Conservation (phyloP, 2,329 filamentous ascomycete species). For the Xylariaceae sp. region DNA sequence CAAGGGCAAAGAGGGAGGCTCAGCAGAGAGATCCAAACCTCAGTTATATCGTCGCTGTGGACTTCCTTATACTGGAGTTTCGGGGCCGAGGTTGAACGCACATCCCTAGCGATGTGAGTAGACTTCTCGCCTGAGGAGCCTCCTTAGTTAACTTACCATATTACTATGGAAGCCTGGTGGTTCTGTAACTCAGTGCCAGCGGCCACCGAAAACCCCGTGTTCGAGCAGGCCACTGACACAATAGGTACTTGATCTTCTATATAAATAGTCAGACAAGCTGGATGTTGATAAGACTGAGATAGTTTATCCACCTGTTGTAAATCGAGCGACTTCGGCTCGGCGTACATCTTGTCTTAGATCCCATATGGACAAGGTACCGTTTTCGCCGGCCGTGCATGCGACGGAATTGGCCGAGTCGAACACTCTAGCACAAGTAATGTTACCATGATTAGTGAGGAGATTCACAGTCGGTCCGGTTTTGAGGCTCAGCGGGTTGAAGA, state of each 20-base stretch:
- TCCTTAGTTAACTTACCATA: conserved; percentile 48
- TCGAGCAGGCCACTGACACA: conserved; percentile 60
- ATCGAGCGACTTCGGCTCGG: conserved; percentile 40
- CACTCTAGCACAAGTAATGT: conserved; percentile 59
- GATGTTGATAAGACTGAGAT: neutral
- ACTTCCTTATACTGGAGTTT: conserved; percentile 58
- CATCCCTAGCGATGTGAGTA: conserved; percentile 46
- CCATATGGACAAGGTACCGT: conserved; percentile 64
- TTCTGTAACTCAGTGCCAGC: conserved; percentile 70
- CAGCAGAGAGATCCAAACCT: conserved; percentile 38
- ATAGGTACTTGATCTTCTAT: conserved; percentile 50
- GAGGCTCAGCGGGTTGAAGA: conserved; percentile 59
- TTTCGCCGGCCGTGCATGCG: conserved; percentile 66
- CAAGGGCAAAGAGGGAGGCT: neutral
- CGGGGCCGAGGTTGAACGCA: conserved; percentile 46
- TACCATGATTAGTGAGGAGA: conserved; percentile 50
- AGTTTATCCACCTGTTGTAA: conserved; percentile 42
- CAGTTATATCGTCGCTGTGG: conserved; percentile 65
- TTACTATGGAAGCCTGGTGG: conserved; percentile 55
- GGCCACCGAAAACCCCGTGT: conserved; percentile 56
- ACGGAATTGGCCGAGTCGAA: conserved; percentile 50
- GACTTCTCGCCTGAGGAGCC: neutral
- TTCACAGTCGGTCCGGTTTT: conserved; percentile 37
- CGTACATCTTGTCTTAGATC: conserved; percentile 51
- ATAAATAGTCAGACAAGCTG: conserved; percentile 18